Evolutionary conservation across 495 filamentous ascomycete genomes (phyloP), one percentile per base, ranked within the genome.

Genomic region (Aspergillus egyptiacus): DNA sequence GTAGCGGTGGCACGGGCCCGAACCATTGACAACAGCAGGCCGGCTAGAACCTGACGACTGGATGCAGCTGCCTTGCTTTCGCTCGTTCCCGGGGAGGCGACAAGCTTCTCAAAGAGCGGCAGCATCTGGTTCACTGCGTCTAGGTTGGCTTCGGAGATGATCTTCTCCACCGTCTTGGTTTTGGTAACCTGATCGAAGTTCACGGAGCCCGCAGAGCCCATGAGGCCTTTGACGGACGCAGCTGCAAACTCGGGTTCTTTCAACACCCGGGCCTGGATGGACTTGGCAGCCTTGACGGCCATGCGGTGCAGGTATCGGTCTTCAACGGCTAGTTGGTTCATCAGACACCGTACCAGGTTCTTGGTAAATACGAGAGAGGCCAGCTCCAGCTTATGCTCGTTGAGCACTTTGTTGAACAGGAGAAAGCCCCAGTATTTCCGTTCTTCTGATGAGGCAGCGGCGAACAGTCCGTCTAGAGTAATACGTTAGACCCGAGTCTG

Each of bases 371-470:
- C 66, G 2, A 61, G 52, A 17, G 70, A 60, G 11, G 85, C 65
- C 24, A 74, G 57, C 32, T 77, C 61, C 2, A 65, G 58, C 2
- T 71, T 66, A 33, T 68, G 67, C 32, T 69, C 66, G 32, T 78
- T 72, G 15, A 96, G 63, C 22, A 88, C 70, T 48, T 85, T 85
- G 48, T 80, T 75, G 53, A 96, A 86, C 17, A 98, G 79, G 42
- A 87, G 78, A 62, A 98, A 90, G 3, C 94, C 93, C 69, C 85
- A 87, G 59, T 86, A 87, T 63, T 96, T 96, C 36, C 91, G 84
- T 61, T 89, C 87, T 18, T 86, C 80, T 0, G 91, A 95, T 9
- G 90, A 81, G 14, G 78, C 78, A 41, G 84, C 74, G 20, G 86
- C 81, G 59, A 96, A 96, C 6, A 96, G 70, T 23, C 83, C 81